phyloP scores from a whole-genome alignment of 371 early-diverging fungal species.

The Dipsacomyces acuminosporus region DNA sequence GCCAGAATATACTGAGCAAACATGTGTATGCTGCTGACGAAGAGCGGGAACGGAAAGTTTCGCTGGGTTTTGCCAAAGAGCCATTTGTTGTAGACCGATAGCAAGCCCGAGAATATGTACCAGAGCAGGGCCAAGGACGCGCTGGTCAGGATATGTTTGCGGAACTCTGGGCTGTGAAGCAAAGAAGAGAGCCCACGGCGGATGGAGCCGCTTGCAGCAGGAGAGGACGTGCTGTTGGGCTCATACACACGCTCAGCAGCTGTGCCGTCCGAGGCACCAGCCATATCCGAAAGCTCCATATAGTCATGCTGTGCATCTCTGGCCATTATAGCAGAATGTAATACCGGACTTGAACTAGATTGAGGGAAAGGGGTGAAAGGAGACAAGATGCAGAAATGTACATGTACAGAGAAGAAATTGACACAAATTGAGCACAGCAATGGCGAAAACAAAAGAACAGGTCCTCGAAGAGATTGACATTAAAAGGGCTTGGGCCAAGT shows the following conservation, averaged over 20 bases:
- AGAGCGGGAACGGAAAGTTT: constrained; percentile 73
- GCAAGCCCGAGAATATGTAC: constrained; percentile 60
- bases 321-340: constrained; percentile 8
- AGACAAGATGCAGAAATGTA: too few species aligned
- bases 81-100: constrained; percentile 88
- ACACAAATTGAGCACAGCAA: too few species aligned
- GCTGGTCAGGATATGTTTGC: constrained; percentile 12
- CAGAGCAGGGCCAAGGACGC: constrained; percentile 26
- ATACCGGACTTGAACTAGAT: too few species aligned
- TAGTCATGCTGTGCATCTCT: constrained; percentile 28
- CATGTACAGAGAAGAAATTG: too few species aligned
- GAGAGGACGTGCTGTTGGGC: background rate
- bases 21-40: constrained; percentile 73
- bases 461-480: too few species aligned
- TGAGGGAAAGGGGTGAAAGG: too few species aligned
- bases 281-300: constrained; percentile 32
- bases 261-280: constrained; percentile 7
- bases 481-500: too few species aligned
- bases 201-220: background rate
- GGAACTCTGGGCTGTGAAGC: constrained; percentile 19
- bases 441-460: too few species aligned
- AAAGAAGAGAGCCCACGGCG: constrained; percentile 6
- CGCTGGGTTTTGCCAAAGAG: constrained; percentile 72
- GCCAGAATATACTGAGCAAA: constrained; percentile 64
- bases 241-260: constrained; percentile 8